Conservation (phyloP, 2,329 filamentous ascomycete species). For the Epichloe sp. region DNA sequence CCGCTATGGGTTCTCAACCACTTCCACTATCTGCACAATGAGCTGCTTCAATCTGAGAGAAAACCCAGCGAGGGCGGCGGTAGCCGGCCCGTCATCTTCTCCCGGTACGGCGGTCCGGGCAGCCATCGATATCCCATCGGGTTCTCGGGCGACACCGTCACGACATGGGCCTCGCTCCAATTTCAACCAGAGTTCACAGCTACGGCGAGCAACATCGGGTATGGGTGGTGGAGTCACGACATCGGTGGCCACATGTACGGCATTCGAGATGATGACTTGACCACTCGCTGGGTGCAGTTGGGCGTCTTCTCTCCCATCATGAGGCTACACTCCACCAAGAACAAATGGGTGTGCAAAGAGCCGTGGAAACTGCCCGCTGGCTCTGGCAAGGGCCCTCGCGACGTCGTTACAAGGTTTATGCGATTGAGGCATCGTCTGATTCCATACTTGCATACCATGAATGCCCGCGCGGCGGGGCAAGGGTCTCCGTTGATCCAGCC, state of each 20-base stretch:
- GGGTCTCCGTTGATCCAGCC: conserved; percentile 44
- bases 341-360: conserved; percentile 45
- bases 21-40: conserved; percentile 45
- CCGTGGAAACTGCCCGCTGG: conserved; percentile 35
- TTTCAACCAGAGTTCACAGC: conserved; percentile 58
- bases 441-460: conserved; percentile 48
- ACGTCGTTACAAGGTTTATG: conserved; percentile 35
- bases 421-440: conserved; percentile 43
- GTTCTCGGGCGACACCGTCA: conserved; percentile 49
- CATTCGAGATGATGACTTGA: conserved; percentile 42
- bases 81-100: conserved; percentile 38
- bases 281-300: conserved; percentile 47
- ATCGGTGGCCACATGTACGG: conserved; percentile 51
- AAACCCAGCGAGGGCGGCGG: conserved; percentile 13
- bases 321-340: conserved; percentile 46
- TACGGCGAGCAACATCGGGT: conserved; percentile 53
- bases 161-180: conserved; percentile 44
- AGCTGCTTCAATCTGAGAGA: conserved; percentile 18
- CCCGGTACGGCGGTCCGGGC: conserved; percentile 48
- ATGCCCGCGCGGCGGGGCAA: conserved; percentile 28
- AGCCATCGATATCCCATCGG: conserved; percentile 52
- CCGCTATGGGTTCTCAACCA: conserved; percentile 54
- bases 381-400: conserved; percentile 31
- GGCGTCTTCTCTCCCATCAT: conserved; percentile 49
- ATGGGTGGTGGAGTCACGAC: conserved; percentile 57